Conservation (phyloP, 495 filamentous ascomycete species). For the Penicillium ochrochloron region DNA sequence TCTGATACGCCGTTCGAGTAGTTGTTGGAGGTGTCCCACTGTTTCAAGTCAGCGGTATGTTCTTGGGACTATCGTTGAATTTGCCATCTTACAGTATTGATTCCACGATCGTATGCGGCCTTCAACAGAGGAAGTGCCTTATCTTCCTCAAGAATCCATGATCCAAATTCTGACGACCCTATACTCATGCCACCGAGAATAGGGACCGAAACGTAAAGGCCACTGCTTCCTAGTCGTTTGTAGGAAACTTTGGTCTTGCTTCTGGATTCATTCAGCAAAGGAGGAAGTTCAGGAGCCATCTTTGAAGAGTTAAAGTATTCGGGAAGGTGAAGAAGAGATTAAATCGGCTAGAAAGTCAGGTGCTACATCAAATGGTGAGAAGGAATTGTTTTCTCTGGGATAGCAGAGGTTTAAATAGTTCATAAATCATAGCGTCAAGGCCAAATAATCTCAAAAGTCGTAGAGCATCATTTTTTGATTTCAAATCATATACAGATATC, state of each 20-base stretch:
- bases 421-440: background rate
- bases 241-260: slow-evolving; percentile 2
- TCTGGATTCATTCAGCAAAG: background rate
- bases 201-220: slow-evolving; percentile 50
- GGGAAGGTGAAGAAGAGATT: background rate
- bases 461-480: slow-evolving; percentile 5
- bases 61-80: too few species aligned
- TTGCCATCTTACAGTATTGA: slow-evolving; percentile 34
- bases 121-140: slow-evolving; percentile 43
- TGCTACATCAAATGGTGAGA: background rate
- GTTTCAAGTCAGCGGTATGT: background rate
- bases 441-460: background rate
- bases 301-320: background rate
- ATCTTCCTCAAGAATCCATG: slow-evolving; percentile 51
- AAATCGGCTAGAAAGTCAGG: background rate
- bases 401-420: background rate
- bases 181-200: slow-evolving; percentile 55
- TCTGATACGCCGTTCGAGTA: slow-evolving; percentile 75
- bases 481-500: slow-evolving; percentile 2
- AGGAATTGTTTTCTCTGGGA: background rate
- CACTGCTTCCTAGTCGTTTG: slow-evolving; percentile 19
- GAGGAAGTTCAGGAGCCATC: slow-evolving; percentile 3
- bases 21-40: slow-evolving; percentile 11
- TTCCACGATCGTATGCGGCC: slow-evolving; percentile 51
- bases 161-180: slow-evolving; percentile 40